Base-by-base conservation (phyloP, 345 rosid species). In the Bruguiera parviflora region DNA sequence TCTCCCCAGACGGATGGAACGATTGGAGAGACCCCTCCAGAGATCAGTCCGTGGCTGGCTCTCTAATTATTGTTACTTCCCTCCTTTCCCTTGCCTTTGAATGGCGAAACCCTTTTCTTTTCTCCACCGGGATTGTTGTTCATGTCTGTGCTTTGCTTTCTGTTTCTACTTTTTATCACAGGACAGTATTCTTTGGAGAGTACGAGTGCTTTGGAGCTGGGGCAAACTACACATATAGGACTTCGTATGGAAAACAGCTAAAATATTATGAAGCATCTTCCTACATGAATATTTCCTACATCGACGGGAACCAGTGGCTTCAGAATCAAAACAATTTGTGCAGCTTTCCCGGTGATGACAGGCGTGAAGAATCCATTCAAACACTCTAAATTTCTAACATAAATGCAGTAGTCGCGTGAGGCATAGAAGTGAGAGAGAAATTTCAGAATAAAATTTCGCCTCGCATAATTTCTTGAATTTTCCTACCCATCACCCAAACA, bases 301-400 rank as follows among this genome's bases (percentile, higher is more conserved):
- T 92, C 25, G 87, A 88, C 72, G 95, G 98, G 24, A 63, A 81
- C 33, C 73, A 86, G 22, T 90, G 98, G 98, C 89, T 92, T 66
- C 74, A 63, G 35, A 18, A 2, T 32, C 65, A 49, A 24, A 61
- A 63, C 16, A 21, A 0, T 27, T 15, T 59, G 3, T 11, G 33
- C 58, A 31, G 3, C 62, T 37, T 71, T 63, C 53, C 53, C 51
- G 37, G 25, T 22, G 58, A 51, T 58, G 75, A 58, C 71, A 8
- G 27, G 19, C 6, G 15, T 5, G 31, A 39, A 19, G 68, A 71
- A 35, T 39, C 55, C 56, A 37, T 29, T 8, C 58, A 32, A 19
- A 51, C 81, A 0, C 5, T 8, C 16, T 56, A 15, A 56, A 1
- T 0, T 5, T 8, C 28, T 56, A 15, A 10, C 0, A 56, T 56